phyloP scores from a whole-genome alignment of 164 flowering plant species.

The Dillenia suffruticosa region DNA sequence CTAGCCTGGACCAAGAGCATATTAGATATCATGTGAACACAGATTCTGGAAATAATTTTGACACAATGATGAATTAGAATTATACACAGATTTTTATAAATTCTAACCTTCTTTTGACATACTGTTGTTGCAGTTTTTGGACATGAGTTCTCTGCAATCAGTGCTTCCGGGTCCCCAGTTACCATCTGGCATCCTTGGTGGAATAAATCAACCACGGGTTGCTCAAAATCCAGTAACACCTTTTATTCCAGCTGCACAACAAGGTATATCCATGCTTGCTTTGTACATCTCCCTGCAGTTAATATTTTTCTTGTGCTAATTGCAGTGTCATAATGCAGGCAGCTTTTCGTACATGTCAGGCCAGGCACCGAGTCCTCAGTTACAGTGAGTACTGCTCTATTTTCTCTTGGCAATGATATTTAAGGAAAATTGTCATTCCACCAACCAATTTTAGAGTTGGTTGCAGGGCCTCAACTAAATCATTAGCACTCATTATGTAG shows the following conservation, averaged over 20 bases:
- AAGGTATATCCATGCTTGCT: conserved; percentile 30
- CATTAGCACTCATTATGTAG: too few relatives aligned
- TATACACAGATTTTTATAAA: too few relatives aligned
- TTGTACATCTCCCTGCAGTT: not conserved
- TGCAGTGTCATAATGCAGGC: conserved; percentile 31
- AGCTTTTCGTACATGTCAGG: conserved; percentile 49
- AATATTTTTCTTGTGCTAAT: conserved; percentile 6
- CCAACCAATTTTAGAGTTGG: too few relatives aligned
- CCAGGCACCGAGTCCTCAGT: conserved; percentile 48
- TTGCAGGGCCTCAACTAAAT: too few relatives aligned
- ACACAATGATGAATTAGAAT: too few relatives aligned
- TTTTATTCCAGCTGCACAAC: conserved; percentile 40
- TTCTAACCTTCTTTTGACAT: too few relatives aligned
- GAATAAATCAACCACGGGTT: conserved; percentile 57
- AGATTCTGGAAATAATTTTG: too few relatives aligned
- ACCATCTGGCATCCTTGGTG: conserved; percentile 41
- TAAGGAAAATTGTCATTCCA: too few relatives aligned
- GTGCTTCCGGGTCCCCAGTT: conserved; percentile 56
- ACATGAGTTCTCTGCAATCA: conserved; percentile 73
- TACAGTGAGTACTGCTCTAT: conserved; percentile 47
- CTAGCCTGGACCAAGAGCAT: too few relatives aligned
- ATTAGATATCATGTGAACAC: too few relatives aligned
- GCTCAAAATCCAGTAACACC: conserved; percentile 46
- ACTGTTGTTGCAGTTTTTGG: conserved; percentile 49
- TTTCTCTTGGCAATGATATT: too few relatives aligned